Evolutionary conservation across 1,284 basidiomycete species (phyloP).

Genomic region (Ustilago cynodontis): DNA sequence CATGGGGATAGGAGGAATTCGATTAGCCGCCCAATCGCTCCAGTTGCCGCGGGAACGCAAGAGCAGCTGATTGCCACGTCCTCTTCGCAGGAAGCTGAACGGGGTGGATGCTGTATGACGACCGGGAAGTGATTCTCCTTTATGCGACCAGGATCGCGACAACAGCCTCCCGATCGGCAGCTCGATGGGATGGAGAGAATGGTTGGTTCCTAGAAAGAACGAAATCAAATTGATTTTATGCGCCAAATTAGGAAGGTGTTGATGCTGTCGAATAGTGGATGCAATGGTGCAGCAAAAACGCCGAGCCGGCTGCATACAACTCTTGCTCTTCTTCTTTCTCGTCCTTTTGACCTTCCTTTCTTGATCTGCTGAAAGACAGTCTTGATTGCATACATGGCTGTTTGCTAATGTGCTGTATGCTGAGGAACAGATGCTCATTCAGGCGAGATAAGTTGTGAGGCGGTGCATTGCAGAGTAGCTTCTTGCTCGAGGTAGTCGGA

Average conservation of each 20-base stretch:
- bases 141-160: not conserved
- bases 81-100: not conserved
- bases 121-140: not conserved
- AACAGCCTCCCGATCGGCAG: not conserved
- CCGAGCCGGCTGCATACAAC: constrained; percentile 17
- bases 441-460: not conserved
- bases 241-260: constrained; percentile 28
- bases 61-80: not conserved
- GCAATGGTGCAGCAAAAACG: constrained; percentile 24
- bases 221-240: not conserved
- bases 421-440: not conserved
- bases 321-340: not conserved
- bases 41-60: not conserved
- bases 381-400: not conserved
- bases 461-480: not conserved
- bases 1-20: not conserved
- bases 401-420: not conserved
- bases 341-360: constrained; percentile 3
- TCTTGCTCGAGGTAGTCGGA: constrained; percentile 5
- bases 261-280: constrained; percentile 9
- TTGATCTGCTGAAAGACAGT: not conserved
- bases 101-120: not conserved
- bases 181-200: not conserved
- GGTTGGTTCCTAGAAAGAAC: not conserved
- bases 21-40: not conserved